Conservation (phyloP, 192 early-diverging fungal species). For the Umbelopsis isabellina region DNA sequence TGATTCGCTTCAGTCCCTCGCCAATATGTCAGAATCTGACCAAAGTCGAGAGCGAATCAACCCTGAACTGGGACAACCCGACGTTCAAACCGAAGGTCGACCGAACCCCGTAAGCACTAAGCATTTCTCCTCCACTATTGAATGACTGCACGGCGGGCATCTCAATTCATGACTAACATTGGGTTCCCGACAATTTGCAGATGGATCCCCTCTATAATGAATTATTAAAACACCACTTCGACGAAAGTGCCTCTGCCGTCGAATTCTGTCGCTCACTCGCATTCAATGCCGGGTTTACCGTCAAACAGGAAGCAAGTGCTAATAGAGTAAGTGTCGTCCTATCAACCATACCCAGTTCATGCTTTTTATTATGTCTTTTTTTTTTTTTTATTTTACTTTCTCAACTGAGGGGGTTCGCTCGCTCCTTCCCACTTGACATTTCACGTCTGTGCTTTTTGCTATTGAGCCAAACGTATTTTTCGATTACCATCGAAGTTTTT, state of each 20-base stretch:
- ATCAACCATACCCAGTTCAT: neutral
- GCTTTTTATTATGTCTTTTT: neutral
- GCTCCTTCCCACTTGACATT: neutral
- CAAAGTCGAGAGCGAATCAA: conserved; percentile 18
- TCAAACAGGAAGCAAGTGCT: conserved; percentile 63
- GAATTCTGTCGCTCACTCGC: conserved; percentile 51
- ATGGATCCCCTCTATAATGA: conserved; percentile 53
- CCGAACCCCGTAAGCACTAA: conserved; percentile 20
- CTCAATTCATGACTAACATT: neutral
- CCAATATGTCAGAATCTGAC: conserved; percentile 22
- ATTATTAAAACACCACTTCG: conserved; percentile 43
- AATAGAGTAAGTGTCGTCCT: conserved; percentile 44
- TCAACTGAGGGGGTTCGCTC: neutral
- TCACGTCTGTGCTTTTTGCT: no score
- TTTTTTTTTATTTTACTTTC: no score
- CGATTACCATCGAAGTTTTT: no score
- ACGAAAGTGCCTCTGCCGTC: conserved; percentile 43
- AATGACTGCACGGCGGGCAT: neutral
- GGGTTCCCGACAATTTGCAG: conserved; percentile 19
- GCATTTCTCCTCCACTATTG: neutral
- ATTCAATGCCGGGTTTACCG: conserved; percentile 54
- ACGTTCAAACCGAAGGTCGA: neutral
- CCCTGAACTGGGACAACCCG: neutral
- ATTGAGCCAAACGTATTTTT: no score
- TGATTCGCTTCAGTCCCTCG: neutral